These are phyloP conservation scores for Cetraspora pellucida DNA, from an alignment of 192 early-diverging fungal genomes.

Conservation along the genomic window DNA sequence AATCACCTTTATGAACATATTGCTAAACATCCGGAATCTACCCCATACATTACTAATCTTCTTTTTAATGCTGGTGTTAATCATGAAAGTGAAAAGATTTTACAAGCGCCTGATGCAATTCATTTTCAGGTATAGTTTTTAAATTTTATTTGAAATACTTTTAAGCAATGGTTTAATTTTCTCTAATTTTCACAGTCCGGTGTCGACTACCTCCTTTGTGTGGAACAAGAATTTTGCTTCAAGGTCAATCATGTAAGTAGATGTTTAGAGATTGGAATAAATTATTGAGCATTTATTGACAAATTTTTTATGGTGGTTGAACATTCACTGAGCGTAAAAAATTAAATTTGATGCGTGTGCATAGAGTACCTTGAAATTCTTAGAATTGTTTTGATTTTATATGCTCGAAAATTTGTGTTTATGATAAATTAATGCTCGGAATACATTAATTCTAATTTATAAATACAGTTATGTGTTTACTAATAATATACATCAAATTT, in stretches of 20 bases:
- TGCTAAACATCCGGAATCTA: neutral
- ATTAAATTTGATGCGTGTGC: too few relatives aligned
- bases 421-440: too few relatives aligned
- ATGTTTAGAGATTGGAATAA: too few relatives aligned
- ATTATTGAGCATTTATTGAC: too few relatives aligned
- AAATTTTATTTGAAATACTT: neutral
- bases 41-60: neutral
- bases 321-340: too few relatives aligned
- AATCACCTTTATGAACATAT: neutral
- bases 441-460: too few relatives aligned
- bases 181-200: neutral
- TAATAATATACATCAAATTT: too few relatives aligned
- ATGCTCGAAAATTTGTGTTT: too few relatives aligned
- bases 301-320: too few relatives aligned
- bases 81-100: neutral
- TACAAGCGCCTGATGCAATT: slow-evolving; percentile 34
- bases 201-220: slow-evolving; percentile 33
- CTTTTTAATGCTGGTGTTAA: neutral
- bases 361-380: too few relatives aligned
- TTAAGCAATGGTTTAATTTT: neutral
- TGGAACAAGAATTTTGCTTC: slow-evolving; percentile 39
- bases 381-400: too few relatives aligned
- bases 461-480: too few relatives aligned
- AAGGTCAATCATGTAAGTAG: slow-evolving; percentile 29
- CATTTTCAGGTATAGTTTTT: slow-evolving; percentile 33